Evolutionary conservation across 2,329 filamentous ascomycete genomes (phyloP), one percentile per base, ranked within the genome.

Genomic region (Podosphaera fusca): DNA sequence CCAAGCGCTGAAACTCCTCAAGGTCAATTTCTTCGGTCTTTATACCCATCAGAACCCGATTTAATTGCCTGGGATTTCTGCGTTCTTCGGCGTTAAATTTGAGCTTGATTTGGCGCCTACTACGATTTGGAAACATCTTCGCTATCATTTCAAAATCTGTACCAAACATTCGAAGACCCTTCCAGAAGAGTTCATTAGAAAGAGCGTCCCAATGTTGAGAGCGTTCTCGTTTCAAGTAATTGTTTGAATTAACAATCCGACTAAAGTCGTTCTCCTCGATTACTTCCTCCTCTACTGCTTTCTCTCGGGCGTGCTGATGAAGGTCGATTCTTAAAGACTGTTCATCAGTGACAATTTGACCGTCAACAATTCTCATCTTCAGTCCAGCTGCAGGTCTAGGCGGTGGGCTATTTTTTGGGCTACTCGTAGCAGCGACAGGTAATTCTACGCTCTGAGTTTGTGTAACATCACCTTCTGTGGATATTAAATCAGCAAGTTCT

Each of bases 81-180:
- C 79, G 75, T 69, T 92, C 86, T 69, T 92, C 87, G 59, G 82
- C 81, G 64, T 82, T 85, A 70, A 87, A 92, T 67, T 92, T 92
- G 61, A 83, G 76, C 71, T 90, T 90, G 70, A 92, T 76, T 67
- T 85, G 80, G 36, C 82, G 77, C 21, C 87, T 76, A 59, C 78
- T 84, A 64, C 83, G 81, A 60, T 78, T 76, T 0, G 80, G 78
- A 64, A 94, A 89, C 75, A 88, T 80, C 63, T 79, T 78, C 59
- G 78, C 76, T 63, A 94, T 88, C 70, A 86, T 85, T 67, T 82
- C 77, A 66, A 92, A 94, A 66, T 90, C 85, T 1, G 85, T 90
- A 57, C 87, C 87, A 65, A 87, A 89, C 75, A 83, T 84, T 58
- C 74, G 71, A 1, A 94, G 73, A 0, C 80, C 82, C 34, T 81